Evolutionary conservation across 768 basidiomycete genomes (phyloP).

Genomic region (Trametes elegans): DNA sequence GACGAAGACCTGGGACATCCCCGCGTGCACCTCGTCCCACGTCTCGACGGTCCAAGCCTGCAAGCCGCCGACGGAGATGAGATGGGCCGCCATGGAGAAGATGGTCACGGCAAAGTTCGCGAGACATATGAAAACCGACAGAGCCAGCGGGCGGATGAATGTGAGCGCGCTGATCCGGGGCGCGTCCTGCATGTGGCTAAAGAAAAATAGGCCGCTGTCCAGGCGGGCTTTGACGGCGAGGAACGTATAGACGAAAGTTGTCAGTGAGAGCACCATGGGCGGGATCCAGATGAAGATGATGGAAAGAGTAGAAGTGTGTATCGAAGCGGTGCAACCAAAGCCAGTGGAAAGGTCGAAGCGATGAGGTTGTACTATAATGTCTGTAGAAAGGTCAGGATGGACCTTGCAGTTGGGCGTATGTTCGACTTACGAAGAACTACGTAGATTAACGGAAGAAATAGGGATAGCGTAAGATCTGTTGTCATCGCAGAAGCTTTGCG

Average conservation of each 20-base stretch:
- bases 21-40: conserved; percentile 21
- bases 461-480: conserved; percentile 23
- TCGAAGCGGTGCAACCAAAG: conserved; percentile 32
- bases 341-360: conserved; percentile 35
- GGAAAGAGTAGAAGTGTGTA: conserved; percentile 39
- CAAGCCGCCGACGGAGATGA: conserved; percentile 19
- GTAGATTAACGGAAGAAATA: conserved; percentile 29
- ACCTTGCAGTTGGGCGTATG: conserved; percentile 20
- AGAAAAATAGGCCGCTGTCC: conserved; percentile 39
- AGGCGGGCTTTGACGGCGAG: conserved; percentile 41
- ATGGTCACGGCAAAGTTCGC: conserved; percentile 13
- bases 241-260: conserved; percentile 35
- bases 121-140: conserved; percentile 19
- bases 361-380: conserved; percentile 37
- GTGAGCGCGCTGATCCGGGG: conserved; percentile 21
- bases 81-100: conserved; percentile 19
- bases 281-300: conserved; percentile 38
- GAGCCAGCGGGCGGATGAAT: conserved; percentile 25
- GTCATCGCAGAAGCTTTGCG: conserved; percentile 7
- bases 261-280: conserved; percentile 34
- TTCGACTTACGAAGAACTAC: conserved; percentile 34
- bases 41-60: conserved; percentile 22
- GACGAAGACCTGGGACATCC: conserved; percentile 20
- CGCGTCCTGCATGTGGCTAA: conserved; percentile 20
- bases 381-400: conserved; percentile 37